Base-by-base conservation (phyloP, 768 basidiomycete genomes). In the Xerocomus spinulosus region DNA sequence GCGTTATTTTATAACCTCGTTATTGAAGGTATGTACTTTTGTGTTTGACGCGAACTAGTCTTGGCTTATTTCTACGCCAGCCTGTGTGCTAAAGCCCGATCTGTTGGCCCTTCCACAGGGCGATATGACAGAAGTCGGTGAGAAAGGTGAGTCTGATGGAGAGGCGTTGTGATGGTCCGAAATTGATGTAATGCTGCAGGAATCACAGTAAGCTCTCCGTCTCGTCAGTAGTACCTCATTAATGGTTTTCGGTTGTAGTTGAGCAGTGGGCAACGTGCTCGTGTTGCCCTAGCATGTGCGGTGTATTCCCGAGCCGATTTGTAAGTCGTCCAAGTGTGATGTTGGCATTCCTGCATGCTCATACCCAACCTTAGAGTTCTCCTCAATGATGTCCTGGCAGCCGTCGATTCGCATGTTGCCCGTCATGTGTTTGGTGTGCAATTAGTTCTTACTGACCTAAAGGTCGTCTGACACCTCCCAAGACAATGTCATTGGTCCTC, bases 231-330 rank as follows among this genome's bases (percentile, higher is more conserved):
- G 49, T 32, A 30, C 48, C 10, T 32, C 57, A n/a, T 57, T n/a
- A n/a, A n/a, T n/a, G 55, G 49, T 60, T 51, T 17, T 8, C 55
- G 29, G 43, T 30, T 35, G 18, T 46, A 87, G 82, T 64, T 90
- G 49, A 87, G 85, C 54, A 90, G 92, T 30, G 92, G 92, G 0
- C 88, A 93, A 62, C 80, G 87, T 13, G 88, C 91, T 44, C 81
- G 91, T 23, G 76, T 94, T 7, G 79, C 86, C 12, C 72, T 96
- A 8, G 95, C 95, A 6, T 74, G 93, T 26, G 91, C 90, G 3
- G 87, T 95, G 0, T 97, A 97, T 66, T 83, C 92, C 4, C 78
- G 93, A 38, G 92, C 93, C 1, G 94, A 98, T 64, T 64, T 96
- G 79, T 92, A 56, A 59, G 81, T 66, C 5, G 13, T 23, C 10